phyloP scores from a whole-genome alignment of 345 rosid genomes.

The Psidium friedrichsthalianum region DNA sequence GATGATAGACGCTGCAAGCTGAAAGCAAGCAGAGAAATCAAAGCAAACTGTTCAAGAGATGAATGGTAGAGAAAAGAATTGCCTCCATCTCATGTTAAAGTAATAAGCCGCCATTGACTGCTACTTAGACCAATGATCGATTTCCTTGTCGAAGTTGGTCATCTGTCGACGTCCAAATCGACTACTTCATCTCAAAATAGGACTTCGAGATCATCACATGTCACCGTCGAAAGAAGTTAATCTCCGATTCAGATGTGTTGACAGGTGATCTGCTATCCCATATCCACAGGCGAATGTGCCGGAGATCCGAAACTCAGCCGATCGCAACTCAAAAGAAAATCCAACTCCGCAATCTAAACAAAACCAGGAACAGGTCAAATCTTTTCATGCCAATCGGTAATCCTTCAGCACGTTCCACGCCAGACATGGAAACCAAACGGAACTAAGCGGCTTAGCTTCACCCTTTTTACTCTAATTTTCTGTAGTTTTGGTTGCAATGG shows the following conservation, averaged over 20 bases:
- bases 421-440: not conserved
- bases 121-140: not conserved
- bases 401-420: not conserved
- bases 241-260: not conserved
- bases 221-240: not conserved
- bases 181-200: not conserved
- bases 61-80: not conserved
- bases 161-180: not conserved
- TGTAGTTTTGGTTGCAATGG: not conserved
- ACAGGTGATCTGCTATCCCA: not conserved
- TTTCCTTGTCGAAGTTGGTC: not conserved
- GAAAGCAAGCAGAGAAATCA: not conserved
- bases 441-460: not conserved
- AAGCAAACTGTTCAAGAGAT: not conserved
- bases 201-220: not conserved
- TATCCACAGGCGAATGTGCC: not conserved
- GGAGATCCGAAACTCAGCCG: not conserved
- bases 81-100: not conserved
- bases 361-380: not conserved
- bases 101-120: not conserved
- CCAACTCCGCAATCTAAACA: not conserved
- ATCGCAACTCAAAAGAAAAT: not conserved
- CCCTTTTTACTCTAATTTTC: not conserved
- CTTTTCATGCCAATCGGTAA: not conserved
- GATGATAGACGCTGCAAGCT: not conserved